Evolutionary conservation across 2,329 filamentous ascomycete genomes (phyloP).

Genomic region (Exserohilum rostratum): DNA sequence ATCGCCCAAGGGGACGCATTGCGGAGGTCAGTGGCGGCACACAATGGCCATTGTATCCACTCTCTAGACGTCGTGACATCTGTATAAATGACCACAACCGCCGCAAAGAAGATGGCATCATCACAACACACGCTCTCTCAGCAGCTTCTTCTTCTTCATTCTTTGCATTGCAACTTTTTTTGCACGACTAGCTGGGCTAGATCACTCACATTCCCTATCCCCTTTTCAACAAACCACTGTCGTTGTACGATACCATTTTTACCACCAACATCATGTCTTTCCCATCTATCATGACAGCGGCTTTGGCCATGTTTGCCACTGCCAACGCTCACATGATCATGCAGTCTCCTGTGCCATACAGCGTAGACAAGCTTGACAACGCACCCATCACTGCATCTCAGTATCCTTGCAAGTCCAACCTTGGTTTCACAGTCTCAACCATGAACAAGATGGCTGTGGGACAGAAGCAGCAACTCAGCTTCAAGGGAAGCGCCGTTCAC

Average conservation of each 20-base stretch:
- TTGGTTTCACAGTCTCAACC: constrained; percentile 36
- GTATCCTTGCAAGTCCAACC: constrained; percentile 71
- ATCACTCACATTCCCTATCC: constrained; percentile 21
- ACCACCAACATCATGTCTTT: constrained; percentile 52
- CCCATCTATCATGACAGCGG: constrained; percentile 58
- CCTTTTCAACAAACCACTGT: too few species aligned
- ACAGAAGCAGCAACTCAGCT: constrained; percentile 64
- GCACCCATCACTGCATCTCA: constrained; percentile 66
- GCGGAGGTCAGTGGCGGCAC: constrained; percentile 17
- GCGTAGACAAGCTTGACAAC: constrained; percentile 61
- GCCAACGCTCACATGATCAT: constrained; percentile 79
- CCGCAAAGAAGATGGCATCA: constrained; percentile 19
- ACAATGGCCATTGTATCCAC: constrained; percentile 8
- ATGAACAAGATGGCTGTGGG: constrained; percentile 66
- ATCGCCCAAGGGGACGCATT: constrained; percentile 18
- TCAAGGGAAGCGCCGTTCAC: constrained; percentile 77
- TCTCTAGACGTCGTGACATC: constrained; percentile 4
- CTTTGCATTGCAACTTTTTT: background rate
- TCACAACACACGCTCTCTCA: constrained; percentile 23
- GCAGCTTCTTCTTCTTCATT: constrained; percentile 25
- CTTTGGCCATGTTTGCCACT: constrained; percentile 60
- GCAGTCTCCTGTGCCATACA: constrained; percentile 68
- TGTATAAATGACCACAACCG: constrained; percentile 35
- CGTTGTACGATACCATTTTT: constrained; percentile 19
- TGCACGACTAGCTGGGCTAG: constrained; percentile 44